Base-by-base conservation (phyloP, 371 early-diverging fungal genomes). In the Actinomucor elegans region DNA sequence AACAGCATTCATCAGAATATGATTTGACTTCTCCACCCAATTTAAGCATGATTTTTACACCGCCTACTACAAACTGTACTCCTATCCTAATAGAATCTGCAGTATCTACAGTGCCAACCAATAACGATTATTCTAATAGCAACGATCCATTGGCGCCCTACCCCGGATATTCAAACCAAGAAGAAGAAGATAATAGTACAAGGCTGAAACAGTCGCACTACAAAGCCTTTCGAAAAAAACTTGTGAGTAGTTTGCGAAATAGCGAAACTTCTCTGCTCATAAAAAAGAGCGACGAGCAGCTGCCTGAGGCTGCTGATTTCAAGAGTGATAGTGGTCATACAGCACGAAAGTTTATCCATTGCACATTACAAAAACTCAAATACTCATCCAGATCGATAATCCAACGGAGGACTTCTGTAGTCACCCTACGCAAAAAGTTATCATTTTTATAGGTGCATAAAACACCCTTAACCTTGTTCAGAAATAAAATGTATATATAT, bases 361-460 rank as follows among this genome's bases (percentile, higher is more conserved):
- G 18, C 17, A 55, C 55, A 31, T 26, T 47, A 34, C 55, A 31
- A 41, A 55, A 31, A n/a, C 38, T 55, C 18, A 55, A 55, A 33
- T 55, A 32, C 12, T 48, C 55, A 11, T 41, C 55, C n/a, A 48
- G 41, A n/a, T 32, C 48, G 26, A 21, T 45, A 28, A 34, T 55
- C 11, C 48, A 47, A 55, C 47, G 55, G 29, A 55, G 27, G 10
- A 11, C 55, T 31, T 55, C 55, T 38, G 37, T 55, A 21, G 31
- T 40, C 15, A 40, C 55, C 55, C 48, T 55, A 48, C 55, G 41
- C 40, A 55, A 55, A 41, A 41, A 55, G 24, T 21, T 17, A 26
- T 48, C 34, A 9, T 55, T 40, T 48, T 55, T 40, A 11, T 40
- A 36, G 35, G 31, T 37, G 47, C 38, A 49, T 49, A 11, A 37